Evolutionary conservation across 306 rosid species (phyloP), one percentile per base, ranked within the genome.

Genomic region (Pyrus communis): DNA sequence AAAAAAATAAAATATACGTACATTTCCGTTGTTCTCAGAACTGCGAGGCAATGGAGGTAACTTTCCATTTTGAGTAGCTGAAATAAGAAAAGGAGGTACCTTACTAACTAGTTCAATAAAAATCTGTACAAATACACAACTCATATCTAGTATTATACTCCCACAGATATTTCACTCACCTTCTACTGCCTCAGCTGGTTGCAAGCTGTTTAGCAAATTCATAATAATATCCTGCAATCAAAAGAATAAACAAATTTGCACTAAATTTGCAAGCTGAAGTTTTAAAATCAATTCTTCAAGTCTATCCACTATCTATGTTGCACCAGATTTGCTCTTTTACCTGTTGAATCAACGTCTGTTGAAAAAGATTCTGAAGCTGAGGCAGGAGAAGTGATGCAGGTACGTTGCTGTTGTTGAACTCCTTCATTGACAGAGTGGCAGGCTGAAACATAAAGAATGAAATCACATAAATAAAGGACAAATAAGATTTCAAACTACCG

Each of bases 291-390:
- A 28, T 12, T 66, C 14, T 63, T 71, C 46, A 70, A 22, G 54
- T 40, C 58, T 42, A 73, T 61, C 6, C 30, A 27, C 28, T 17
- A 81, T 74, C 70, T 49, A 71, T 70, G 67, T 58, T 57, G 38
- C 5, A 45, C 63, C 60, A 67, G 69, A 60, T 70, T 75, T 78
- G n/a, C 65, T 5, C 27, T 2, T 85, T 80, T 81, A 93, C 99
- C 98, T 96, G 99, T 79, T 96, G 99, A 82, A 91, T 74, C 69
- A 97, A 83, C 5, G 93, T 91, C 89, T 96, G 99, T 87, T 88
- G 96, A 85, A 85, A 88, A 83, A 96, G 92, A 81, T 89, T 93
- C 74, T 96, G 98, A 85, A 93, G 93, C 75, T 91, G 96, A 85
- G 99, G 90, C 81, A 87, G 75, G 61, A 96, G 83, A 88, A 85